Conservation (phyloP, 2,329 filamentous ascomycete genomes). For the Alternaria sp. region DNA sequence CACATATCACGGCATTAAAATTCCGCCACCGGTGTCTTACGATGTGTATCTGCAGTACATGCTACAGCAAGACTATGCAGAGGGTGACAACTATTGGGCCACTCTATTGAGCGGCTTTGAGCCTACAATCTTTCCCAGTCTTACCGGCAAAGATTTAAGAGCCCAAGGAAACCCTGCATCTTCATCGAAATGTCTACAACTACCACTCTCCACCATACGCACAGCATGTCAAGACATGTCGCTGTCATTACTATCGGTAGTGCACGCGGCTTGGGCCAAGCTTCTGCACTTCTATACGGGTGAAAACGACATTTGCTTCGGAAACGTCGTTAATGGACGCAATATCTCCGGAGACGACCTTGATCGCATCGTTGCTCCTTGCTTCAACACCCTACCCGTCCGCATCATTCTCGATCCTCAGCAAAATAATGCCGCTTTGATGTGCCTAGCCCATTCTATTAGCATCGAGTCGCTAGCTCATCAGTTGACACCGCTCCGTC, state of each 20-base stretch:
- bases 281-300: conserved; percentile 64
- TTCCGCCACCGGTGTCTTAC: conserved; percentile 64
- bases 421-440: conserved; percentile 62
- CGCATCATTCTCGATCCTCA: conserved; percentile 61
- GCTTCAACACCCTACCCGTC: conserved; percentile 87
- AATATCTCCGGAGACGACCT: conserved; percentile 69
- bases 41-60: conserved; percentile 69
- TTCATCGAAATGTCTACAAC: conserved; percentile 37
- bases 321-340: conserved; percentile 82
- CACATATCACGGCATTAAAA: conserved; percentile 54
- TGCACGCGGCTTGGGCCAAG: conserved; percentile 76
- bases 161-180: not conserved
- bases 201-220: conserved; percentile 29
- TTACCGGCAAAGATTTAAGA: conserved; percentile 27
- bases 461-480: conserved; percentile 69
- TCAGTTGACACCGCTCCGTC: conserved; percentile 77
- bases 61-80: conserved; percentile 54
- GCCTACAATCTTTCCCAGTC: conserved; percentile 50
- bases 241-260: conserved; percentile 64
- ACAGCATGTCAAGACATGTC: conserved; percentile 32
- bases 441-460: conserved; percentile 65
- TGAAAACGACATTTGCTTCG: conserved; percentile 77
- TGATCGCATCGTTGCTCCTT: conserved; percentile 80
- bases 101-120: conserved; percentile 60
- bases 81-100: conserved; percentile 71